Conservation (phyloP, 352 stramenopile genomes). For the Pythium graminicola region DNA sequence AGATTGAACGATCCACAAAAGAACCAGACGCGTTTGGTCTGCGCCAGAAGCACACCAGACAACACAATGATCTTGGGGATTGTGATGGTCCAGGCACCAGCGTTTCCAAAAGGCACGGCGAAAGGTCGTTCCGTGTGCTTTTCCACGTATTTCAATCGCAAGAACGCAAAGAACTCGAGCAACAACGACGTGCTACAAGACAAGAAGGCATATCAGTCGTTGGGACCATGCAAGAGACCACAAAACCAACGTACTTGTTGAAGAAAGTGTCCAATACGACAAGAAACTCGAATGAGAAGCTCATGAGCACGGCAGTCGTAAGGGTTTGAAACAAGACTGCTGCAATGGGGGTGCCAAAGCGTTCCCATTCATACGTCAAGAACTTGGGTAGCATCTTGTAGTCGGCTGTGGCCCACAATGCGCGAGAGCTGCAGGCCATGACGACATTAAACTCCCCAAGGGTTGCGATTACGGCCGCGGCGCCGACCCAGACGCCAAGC, state of each 20-base stretch:
- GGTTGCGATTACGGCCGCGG: slow-evolving; percentile 66
- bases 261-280: slow-evolving; percentile 83
- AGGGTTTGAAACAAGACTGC: slow-evolving; percentile 69
- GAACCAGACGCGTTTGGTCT: slow-evolving; percentile 59
- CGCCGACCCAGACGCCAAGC: slow-evolving; percentile 77
- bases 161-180: slow-evolving; percentile 79
- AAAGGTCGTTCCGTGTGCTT: slow-evolving; percentile 69
- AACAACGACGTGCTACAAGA: slow-evolving; percentile 53
- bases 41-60: slow-evolving; percentile 58
- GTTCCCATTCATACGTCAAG: slow-evolving; percentile 56
- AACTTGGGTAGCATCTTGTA: slow-evolving; percentile 79
- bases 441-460: slow-evolving; percentile 85
- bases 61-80: slow-evolving; percentile 79
- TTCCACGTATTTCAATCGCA: slow-evolving; percentile 78
- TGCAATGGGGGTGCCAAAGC: slow-evolving; percentile 72
- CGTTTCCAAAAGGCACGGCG: slow-evolving; percentile 59
- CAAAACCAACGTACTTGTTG: slow-evolving; percentile 79
- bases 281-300: slow-evolving; percentile 76
- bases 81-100: slow-evolving; percentile 69
- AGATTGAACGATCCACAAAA: slow-evolving; percentile 71
- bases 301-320: slow-evolving; percentile 78
- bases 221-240: too few species aligned
- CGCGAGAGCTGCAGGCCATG: slow-evolving; percentile 77
- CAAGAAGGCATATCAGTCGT: too few species aligned
- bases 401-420: slow-evolving; percentile 72